Percentiles rank a stretch among this genome's conserved stretches.
Evolutionary conservation across 164 flowering plant species (phyloP).

Genomic region (Chimonanthus praecox): DNA sequence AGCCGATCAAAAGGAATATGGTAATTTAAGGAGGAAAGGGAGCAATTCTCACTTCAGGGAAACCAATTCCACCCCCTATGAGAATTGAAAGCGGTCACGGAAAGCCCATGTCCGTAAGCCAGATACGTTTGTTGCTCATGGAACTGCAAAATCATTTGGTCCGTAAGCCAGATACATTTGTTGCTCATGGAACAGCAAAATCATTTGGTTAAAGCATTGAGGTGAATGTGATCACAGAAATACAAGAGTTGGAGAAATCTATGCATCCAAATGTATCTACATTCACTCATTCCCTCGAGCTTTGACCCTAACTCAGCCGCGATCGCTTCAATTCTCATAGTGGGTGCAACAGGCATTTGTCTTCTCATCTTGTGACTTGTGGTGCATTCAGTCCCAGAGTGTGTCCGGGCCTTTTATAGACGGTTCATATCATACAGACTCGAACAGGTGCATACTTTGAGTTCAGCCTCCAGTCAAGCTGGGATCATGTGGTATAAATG

Average conservation of each 20-base stretch:
- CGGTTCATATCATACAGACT: not conserved
- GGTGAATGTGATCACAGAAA: no score
- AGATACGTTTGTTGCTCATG: not conserved
- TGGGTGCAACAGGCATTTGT: not conserved
- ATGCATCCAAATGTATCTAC: no score
- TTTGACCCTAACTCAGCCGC: not conserved
- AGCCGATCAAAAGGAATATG: no score
- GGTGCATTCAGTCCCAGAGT: not conserved
- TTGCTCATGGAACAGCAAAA: not conserved
- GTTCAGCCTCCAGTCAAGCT: not conserved
- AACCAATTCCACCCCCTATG: not conserved
- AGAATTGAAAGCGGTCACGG: not conserved
- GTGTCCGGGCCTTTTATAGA: not conserved
- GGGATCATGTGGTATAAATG: not conserved
- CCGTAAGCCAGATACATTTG: not conserved
- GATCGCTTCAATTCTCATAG: conserved; percentile 1
- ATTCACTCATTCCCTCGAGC: no score
- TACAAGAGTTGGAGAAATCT: no score
- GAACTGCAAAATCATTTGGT: no score
- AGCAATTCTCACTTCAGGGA: not conserved
- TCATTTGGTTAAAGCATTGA: no score
- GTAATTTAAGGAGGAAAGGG: no score
- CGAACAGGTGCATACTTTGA: not conserved
- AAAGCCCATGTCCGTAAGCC: not conserved
- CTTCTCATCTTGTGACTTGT: not conserved